Evolutionary conservation across 441 rosid species (phyloP), one percentile per base, ranked within the genome.

Genomic region (Melastoma candidum): DNA sequence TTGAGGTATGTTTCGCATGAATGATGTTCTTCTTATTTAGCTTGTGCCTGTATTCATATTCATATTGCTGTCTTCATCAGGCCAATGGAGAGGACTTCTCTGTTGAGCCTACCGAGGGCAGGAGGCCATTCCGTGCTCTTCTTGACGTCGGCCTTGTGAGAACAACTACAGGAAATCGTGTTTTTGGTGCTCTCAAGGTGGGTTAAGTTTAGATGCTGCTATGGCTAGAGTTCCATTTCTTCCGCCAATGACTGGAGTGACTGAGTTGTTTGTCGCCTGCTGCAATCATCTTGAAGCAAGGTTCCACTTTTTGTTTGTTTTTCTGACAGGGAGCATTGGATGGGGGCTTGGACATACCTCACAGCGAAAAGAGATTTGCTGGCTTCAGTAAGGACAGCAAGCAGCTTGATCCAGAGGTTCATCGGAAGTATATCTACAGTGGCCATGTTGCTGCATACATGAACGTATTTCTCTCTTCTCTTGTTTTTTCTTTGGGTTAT

Each of bases 101-200:
- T 4, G 87, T 86, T n/a, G 97, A 89, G 48, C 95, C 88, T 67
- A 71, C 82, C 51, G 97, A 77, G 3, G 70, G 60, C 56, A 77
- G 94, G 72, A 81, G 98, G 73, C 98, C 98, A 4, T 90, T 90
- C 83, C 95, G 95, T 51, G 95, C 96, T 49, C 85, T 90, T 49
- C 97, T 89, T 67, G 97, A 89, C 78, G 97, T 89, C 22, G 97
- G 97, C 17, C 78, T 89, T 27, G 17, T 86, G 63, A 82, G 73
- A 64, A 89, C 97, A 29, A 86, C 97, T 12, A 86, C 97, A 0
- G 95, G 95, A 12, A 80, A 83, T 59, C 81, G 83, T 63, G 82
- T 83, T 4, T 89, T 85, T 3, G 90, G 56, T 52, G 56, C 56
- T n/a, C n/a, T 52, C n/a, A 52, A 52, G 56, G 56, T 52, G 43